Evolutionary conservation across 441 rosid species (phyloP).

Genomic region (Pelargonium cotyledonis): DNA sequence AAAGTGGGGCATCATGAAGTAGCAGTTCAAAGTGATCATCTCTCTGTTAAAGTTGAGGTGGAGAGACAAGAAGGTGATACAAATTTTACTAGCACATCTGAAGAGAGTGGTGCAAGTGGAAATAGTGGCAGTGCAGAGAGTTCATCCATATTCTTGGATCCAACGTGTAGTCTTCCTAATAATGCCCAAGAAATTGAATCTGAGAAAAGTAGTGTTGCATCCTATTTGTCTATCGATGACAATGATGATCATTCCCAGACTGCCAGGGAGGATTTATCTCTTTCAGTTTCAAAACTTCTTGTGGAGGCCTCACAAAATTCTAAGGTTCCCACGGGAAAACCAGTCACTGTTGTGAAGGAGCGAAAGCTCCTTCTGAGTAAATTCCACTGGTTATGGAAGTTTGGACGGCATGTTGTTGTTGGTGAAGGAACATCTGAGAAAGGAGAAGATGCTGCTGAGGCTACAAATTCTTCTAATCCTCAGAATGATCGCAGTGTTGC

Average conservation of each 20-base stretch:
- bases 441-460: slow-evolving; percentile 26
- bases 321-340: slow-evolving; percentile 27
- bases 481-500: slow-evolving; percentile 27
- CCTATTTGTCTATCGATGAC: slow-evolving; percentile 40
- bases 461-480: slow-evolving; percentile 24
- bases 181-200: slow-evolving; percentile 55
- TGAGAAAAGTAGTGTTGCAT: slow-evolving; percentile 50
- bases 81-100: slow-evolving; percentile 22
- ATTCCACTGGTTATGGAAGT: slow-evolving; percentile 90
- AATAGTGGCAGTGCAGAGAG: slow-evolving; percentile 50
- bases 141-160: slow-evolving; percentile 46
- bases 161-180: slow-evolving; percentile 43
- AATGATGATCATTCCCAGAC: slow-evolving; percentile 27
- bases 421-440: slow-evolving; percentile 46
- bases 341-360: slow-evolving; percentile 36
- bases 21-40: slow-evolving; percentile 25
- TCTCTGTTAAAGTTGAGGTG: slow-evolving; percentile 19
- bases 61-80: slow-evolving; percentile 27
- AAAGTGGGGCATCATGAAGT: slow-evolving; percentile 22
- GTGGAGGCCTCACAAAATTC: slow-evolving; percentile 32
- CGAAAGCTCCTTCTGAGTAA: slow-evolving; percentile 52
- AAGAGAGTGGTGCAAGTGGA: slow-evolving; percentile 38
- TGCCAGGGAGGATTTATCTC: slow-evolving; percentile 30
- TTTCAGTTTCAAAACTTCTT: slow-evolving; percentile 45
- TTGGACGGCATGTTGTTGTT: slow-evolving; percentile 49